These are phyloP conservation scores for Periconia digitata DNA, from an alignment of 2,329 filamentous ascomycete species.

Conservation along the genomic window DNA sequence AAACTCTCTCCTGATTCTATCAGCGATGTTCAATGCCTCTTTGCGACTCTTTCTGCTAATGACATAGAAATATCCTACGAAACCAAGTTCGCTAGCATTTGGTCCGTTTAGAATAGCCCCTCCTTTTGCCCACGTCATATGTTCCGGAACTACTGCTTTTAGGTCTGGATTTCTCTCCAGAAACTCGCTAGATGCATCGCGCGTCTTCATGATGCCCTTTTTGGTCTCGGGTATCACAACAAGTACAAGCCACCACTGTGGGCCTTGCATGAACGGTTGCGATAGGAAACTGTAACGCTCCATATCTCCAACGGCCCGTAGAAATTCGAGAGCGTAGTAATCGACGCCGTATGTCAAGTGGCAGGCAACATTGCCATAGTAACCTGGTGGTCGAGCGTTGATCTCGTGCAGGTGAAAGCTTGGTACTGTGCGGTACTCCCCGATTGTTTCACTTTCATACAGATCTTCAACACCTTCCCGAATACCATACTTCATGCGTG, in stretches of 20 bases:
- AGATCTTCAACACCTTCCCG: too few relatives aligned
- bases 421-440: too few relatives aligned
- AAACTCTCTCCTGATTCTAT: too few relatives aligned
- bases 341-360: slow-evolving; percentile 16
- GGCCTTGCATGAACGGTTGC: slow-evolving; percentile 12
- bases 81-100: too few relatives aligned
- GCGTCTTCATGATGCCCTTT: slow-evolving; percentile 5
- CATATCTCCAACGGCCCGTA: slow-evolving; percentile 12
- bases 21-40: too few relatives aligned
- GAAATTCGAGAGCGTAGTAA: slow-evolving; percentile 14
- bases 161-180: background rate
- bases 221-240: slow-evolving; percentile 1
- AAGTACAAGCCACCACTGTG: slow-evolving; percentile 6
- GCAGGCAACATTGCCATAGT: slow-evolving; percentile 7
- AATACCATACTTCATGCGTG: too few relatives aligned
- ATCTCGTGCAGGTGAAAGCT: slow-evolving; percentile 17
- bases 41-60: too few relatives aligned
- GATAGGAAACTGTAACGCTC: slow-evolving; percentile 19
- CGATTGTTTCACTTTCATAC: too few relatives aligned
- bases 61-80: too few relatives aligned
- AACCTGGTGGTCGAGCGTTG: slow-evolving; percentile 18
- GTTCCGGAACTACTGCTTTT: background rate
- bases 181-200: slow-evolving; percentile 6
- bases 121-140: background rate
- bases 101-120: background rate